Evolutionary conservation across 2,329 filamentous ascomycete species (phyloP), one percentile per base, ranked within the genome.

Genomic region (Cladosporium phlei): DNA sequence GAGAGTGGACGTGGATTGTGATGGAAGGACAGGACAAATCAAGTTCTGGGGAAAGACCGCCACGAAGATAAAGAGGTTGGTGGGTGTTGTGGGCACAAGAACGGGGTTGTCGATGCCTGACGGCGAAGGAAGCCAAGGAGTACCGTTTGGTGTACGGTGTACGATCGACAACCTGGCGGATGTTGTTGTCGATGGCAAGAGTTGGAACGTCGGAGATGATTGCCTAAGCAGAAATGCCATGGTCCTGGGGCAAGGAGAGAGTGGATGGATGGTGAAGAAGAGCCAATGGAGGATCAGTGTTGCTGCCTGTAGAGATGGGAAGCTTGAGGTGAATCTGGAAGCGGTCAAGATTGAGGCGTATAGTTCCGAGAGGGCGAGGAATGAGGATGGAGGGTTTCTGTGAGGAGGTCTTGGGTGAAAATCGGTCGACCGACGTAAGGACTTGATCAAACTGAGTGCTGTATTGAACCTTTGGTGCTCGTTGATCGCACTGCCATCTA

Each of bases 61-160:
- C 54, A 75, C 79, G 9, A 78, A 87, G 43, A 74, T 96, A 14
- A 76, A 80, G 0, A 83, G 82, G 46, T 71, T 96, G 5, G 80
- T 94, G 54, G 83, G 88, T 56, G 83, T 95, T 7, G 76, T 95
- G n/a, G 80, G 85, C 2, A 83, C 83, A 25, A 94, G 91, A 64
- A 77, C 93, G 55, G 85, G 83, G 52, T 65, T 89, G 5, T 80
- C 85, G 0, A 66, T 14, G 70, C 11, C 72, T 69, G 20, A 22
- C 14, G 27, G 21, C 20, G 14, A 24, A 12, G 28, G n/a, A 12
- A 21, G 2, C 12, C 11, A 12, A 10, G 19, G 5, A 83, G 87
- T 47, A 82, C 12, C 9, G 6, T 21, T 37, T 12, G 16, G 25
- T 4, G 21, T 45, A 79, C 79, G 49, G 75, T 86, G 10, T 66